Conservation (phyloP, 768 basidiomycete genomes). For the Boletus bicolor region DNA sequence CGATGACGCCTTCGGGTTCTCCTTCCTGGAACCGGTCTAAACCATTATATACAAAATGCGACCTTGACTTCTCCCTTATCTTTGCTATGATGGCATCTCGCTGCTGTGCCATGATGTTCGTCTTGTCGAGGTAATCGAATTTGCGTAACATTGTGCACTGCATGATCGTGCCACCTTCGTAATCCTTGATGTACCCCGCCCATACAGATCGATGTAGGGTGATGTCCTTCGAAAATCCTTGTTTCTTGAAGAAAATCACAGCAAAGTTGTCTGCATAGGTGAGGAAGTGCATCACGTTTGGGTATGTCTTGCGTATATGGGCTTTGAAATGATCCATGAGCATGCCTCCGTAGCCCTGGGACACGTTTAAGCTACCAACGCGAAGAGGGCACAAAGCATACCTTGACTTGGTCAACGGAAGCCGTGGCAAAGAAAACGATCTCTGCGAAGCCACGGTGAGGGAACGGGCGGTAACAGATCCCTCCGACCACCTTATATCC, state of each 20-base stretch:
- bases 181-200: conserved; percentile 99
- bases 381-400: conserved; percentile 32
- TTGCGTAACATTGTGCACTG: conserved; percentile 94
- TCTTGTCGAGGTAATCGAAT: conserved; percentile 84
- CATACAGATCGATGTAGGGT: conserved; percentile 86
- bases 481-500: conserved; percentile 97
- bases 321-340: conserved; percentile 98
- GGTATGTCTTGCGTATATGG: conserved; percentile 79
- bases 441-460: conserved; percentile 92
- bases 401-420: conserved; percentile 96
- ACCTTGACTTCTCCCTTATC: conserved; percentile 81
- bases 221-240: conserved; percentile 98
- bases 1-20: conserved; percentile 43
- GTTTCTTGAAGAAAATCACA: conserved; percentile 98
- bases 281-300: conserved; percentile 89
- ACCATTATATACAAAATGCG: conserved; percentile 83
- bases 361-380: background rate
- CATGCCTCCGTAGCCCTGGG: conserved; percentile 94
- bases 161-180: conserved; percentile 99
- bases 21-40: conserved; percentile 71
- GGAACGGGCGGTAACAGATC: conserved; percentile 95
- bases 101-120: conserved; percentile 71
- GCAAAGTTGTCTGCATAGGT: conserved; percentile 99
- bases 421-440: conserved; percentile 99
- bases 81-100: conserved; percentile 87